Base-by-base conservation (phyloP, 73 alveolate genomes). In the Breviolum minutum region DNA sequence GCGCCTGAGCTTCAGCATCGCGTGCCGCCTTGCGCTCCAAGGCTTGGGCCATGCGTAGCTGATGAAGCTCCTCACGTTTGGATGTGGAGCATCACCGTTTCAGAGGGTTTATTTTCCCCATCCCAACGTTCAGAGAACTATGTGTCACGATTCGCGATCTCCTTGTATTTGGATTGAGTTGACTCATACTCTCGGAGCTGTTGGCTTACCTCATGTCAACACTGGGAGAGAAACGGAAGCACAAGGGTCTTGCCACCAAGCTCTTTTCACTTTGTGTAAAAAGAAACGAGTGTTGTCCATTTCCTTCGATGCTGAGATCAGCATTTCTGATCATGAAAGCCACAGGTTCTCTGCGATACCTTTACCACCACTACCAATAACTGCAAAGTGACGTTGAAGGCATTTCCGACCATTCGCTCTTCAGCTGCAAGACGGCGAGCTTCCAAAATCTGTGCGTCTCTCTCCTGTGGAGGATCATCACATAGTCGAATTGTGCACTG, bases 11-110 rank as follows among this genome's bases (percentile, higher is more conserved):
- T 70, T 88, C 95, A 6, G 95, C 84, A n/a, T 92, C 98, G 60
- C 82, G 89, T 17, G 98, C 98, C 6, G 98, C 98, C 66, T 92
- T 92, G 80, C 98, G 98, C 89, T 92, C 98, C 98, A 92, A n/a
- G 63, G 98, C 98, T 17, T 92, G 91, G 2, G 89, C 73, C 91
- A 76, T 73, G 20, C 98, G 98, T 7, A 74, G 98, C 98, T 92
- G 86, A 48, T 92, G 98, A 27, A 92, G 98, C 98, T 92, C 98
- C 97, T 91, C n/a, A 13, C 86, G 4, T 27, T 1, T 12, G 54
- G 14, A 60, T n/a, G 60, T 0, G 63, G 24, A 40, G 5, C 54
- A 40, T 40, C n/a, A 68, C n/a, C 17, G 77, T 17, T 2, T 17
- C 24, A 66, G 74, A 66, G 74, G 17, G 74, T 66, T 17, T 66